phyloP scores from a whole-genome alignment of 495 filamentous ascomycete genomes.

The Talaromyces adpressus region DNA sequence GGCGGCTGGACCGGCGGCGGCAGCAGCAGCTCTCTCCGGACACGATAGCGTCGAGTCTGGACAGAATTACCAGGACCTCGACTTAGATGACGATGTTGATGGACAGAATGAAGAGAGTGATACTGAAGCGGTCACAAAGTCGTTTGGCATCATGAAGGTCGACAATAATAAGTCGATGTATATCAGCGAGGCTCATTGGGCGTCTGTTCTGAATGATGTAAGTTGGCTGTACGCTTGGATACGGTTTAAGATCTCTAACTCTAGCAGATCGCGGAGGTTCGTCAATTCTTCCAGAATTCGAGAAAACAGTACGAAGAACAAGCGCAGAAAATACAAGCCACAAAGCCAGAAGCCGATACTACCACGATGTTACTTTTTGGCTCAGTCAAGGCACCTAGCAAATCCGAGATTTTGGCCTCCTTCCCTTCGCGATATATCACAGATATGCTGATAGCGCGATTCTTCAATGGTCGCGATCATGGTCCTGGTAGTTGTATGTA shows the following conservation, averaged over 20 bases:
- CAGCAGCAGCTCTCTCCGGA: constrained; percentile 55
- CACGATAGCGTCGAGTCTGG: constrained; percentile 48
- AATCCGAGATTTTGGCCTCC: constrained; percentile 68
- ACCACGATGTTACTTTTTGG: constrained; percentile 67
- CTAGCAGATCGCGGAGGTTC: constrained; percentile 81
- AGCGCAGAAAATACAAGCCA: constrained; percentile 52
- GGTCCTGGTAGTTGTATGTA: constrained; percentile 23
- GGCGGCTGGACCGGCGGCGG: constrained; percentile 55
- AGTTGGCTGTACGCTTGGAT: constrained; percentile 10
- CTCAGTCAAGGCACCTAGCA: constrained; percentile 55
- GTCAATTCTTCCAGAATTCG: constrained; percentile 72
- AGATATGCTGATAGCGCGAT: constrained; percentile 69
- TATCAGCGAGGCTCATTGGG: constrained; percentile 86
- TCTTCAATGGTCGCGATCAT: constrained; percentile 70
- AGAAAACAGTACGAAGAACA: constrained; percentile 65
- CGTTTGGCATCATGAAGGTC: constrained; percentile 83
- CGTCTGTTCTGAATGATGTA: constrained; percentile 75
- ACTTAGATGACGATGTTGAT: constrained; percentile 47
- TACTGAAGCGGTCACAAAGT: constrained; percentile 77
- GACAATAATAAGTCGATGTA: constrained; percentile 80
- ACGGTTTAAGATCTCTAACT: constrained; percentile 10
- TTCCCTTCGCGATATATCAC: constrained; percentile 76
- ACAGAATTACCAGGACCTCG: constrained; percentile 37
- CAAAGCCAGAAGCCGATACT: constrained; percentile 52
- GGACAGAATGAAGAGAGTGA: constrained; percentile 65